Evolutionary conservation across 352 stramenopile genomes (phyloP).

Genomic region (Phytopythium cucurbitacearum): DNA sequence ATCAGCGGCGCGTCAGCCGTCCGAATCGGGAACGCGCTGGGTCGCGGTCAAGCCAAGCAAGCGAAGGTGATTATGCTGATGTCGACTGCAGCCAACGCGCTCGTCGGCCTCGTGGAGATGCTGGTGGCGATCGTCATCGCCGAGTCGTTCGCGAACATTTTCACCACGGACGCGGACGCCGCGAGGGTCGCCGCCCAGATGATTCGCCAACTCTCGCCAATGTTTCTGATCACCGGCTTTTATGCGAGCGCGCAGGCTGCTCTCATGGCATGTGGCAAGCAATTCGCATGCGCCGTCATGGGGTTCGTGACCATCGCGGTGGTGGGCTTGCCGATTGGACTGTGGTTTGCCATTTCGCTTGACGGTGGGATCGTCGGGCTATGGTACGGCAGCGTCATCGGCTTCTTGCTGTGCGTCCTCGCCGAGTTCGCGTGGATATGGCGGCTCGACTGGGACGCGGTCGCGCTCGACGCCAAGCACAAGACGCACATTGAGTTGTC

Average conservation of each 20-base stretch:
- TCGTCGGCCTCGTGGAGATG: not conserved
- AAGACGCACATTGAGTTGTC: not conserved
- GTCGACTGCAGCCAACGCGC: not conserved
- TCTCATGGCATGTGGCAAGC: slow-evolving; percentile 7
- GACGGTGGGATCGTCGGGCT: slow-evolving; percentile 16
- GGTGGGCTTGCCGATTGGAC: slow-evolving; percentile 13
- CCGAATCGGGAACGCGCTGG: slow-evolving; percentile 17
- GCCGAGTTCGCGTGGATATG: slow-evolving; percentile 12
- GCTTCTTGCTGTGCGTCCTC: slow-evolving; percentile 10
- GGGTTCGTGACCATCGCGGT: slow-evolving; percentile 3
- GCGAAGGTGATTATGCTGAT: slow-evolving; percentile 6
- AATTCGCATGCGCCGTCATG: slow-evolving; percentile 5
- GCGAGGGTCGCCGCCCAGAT: not conserved
- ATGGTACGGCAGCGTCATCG: slow-evolving; percentile 15
- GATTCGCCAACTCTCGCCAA: slow-evolving; percentile 2
- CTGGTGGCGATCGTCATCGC: not conserved
- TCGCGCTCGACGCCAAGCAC: slow-evolving; percentile 7
- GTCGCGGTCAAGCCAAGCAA: slow-evolving; percentile 7
- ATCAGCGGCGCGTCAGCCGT: slow-evolving; percentile 7
- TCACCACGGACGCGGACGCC: slow-evolving; percentile 2
- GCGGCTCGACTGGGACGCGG: slow-evolving; percentile 8
- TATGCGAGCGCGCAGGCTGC: slow-evolving; percentile 1
- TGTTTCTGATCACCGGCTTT: slow-evolving; percentile 1
- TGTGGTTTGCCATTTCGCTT: slow-evolving; percentile 10
- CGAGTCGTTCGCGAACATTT: slow-evolving; percentile 10